Evolutionary conservation across 306 rosid species (phyloP), one percentile per base, ranked within the genome.

Genomic region (Medicago arabica): DNA sequence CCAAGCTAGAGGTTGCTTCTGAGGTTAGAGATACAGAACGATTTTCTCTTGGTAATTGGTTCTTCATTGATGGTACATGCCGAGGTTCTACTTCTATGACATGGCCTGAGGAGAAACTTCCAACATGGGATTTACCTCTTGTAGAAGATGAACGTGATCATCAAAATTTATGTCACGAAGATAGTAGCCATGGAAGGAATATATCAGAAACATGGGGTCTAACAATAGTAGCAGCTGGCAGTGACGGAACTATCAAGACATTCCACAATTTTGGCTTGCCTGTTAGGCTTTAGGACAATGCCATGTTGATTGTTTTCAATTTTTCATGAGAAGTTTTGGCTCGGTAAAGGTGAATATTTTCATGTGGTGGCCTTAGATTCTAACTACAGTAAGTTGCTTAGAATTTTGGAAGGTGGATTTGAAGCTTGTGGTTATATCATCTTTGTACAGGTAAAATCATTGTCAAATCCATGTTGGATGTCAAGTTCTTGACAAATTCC

Each of bases 51-150:
- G 78, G 94, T 17, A 86, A 72, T 63, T 94, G 93, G 95, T 88
- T 91, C 82, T 85, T 87, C 60, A 64, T 80, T 13, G 94, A 94
- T 28, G 85, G 83, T 10, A 8, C 86, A 1, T 82, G 87, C 85
- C 81, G 86, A 21, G 86, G 89, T 9, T 85, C 96, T 3, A 84
- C 80, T 9, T 85, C 96, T 3, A 84, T 81, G 69, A 94, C 96
- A 25, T 92, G 97, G 98, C 98, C 97, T 0, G 95, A 90, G 72
- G 98, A 94, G 87, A 87, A 89, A 78, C 96, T 92, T 65, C 93
- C 96, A 6, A 53, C 31, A 1, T 87, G 89, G 79, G 86, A 78
- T 59, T 54, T 75, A 57, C 82, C 84, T 19, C 58, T 69, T 64
- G 31, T 47, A 18, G 85, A 77, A 36, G 85, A 69, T 17, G 90